These are phyloP conservation scores for Torulaspora delbrueckii DNA, from an alignment of 805 yeast species.

Conservation along the genomic window DNA sequence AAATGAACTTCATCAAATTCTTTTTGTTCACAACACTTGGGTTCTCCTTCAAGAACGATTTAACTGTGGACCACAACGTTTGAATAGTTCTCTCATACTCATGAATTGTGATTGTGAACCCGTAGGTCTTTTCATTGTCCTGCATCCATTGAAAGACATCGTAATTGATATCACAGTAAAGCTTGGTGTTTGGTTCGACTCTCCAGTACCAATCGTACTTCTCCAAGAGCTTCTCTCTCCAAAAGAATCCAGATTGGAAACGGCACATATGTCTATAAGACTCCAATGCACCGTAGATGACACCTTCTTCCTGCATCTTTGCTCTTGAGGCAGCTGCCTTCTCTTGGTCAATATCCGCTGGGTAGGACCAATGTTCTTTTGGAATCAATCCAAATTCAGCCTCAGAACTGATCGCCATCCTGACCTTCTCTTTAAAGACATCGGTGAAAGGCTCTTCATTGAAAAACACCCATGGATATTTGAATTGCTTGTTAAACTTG, in stretches of 20 bases:
- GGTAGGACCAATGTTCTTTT: conserved; percentile 80
- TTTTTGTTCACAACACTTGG: conserved; percentile 56
- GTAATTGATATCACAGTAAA: conserved; percentile 72
- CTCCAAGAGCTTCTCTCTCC: conserved; percentile 59
- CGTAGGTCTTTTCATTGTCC: conserved; percentile 65
- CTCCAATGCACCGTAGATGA: conserved; percentile 70
- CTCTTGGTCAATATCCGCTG: conserved; percentile 69
- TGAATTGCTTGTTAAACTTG: conserved; percentile 66
- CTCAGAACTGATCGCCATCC: conserved; percentile 56
- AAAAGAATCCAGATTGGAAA: conserved; percentile 79
- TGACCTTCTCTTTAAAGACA: conserved; percentile 56
- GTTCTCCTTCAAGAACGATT: conserved; percentile 53
- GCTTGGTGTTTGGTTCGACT: conserved; percentile 76
- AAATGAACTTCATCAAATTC: conserved; percentile 65
- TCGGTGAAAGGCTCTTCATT: conserved; percentile 74
- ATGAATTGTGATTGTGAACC: conserved; percentile 68
- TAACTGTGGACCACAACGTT: conserved; percentile 70
- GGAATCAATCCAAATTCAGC: conserved; percentile 72
- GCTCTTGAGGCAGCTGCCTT: conserved; percentile 62
- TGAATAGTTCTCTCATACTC: conserved; percentile 69
- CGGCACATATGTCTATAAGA: conserved; percentile 90
- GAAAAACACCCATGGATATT: conserved; percentile 90
- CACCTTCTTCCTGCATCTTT: conserved; percentile 47
- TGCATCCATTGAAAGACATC: conserved; percentile 80
- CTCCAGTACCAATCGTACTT: conserved; percentile 89